Conservation (phyloP, 345 rosid species). For the Salix exigua region DNA sequence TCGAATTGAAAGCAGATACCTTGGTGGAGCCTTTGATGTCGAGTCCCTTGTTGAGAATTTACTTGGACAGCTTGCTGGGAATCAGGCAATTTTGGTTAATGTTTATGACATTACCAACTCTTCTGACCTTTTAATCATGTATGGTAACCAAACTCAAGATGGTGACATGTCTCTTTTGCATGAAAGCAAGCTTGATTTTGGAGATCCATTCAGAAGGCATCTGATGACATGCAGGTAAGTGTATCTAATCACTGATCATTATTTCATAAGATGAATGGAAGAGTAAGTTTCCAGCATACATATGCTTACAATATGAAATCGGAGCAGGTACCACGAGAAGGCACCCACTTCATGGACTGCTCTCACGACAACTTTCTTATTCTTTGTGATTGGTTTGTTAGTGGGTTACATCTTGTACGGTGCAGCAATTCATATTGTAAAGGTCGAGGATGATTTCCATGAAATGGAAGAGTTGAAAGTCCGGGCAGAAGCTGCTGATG, state of each 20-base stretch:
- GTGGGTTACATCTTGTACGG: conserved; percentile 77
- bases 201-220: conserved; percentile 94
- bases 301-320: conserved; percentile 11
- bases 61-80: conserved; percentile 95
- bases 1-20: conserved; percentile 54
- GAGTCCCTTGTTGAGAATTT: conserved; percentile 98
- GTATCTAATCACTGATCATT: conserved; percentile 4
- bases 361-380: conserved; percentile 56
- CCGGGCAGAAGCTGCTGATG: conserved; percentile 97
- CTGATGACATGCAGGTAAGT: conserved; percentile 85
- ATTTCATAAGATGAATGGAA: background rate
- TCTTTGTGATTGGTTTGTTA: conserved; percentile 74
- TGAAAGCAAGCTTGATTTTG: conserved; percentile 87
- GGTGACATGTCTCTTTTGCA: conserved; percentile 69
- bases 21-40: conserved; percentile 98
- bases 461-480: conserved; percentile 80
- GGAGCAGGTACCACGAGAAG: conserved; percentile 74
- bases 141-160: conserved; percentile 74
- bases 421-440: conserved; percentile 75
- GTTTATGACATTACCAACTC: conserved; percentile 85
- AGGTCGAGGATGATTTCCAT: conserved; percentile 83
- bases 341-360: conserved; percentile 73
- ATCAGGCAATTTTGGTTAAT: conserved; percentile 85
- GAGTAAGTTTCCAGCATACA: background rate
- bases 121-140: conserved; percentile 84